A percentile compares a stretch with the other conserved stretches of the same genome.
Evolutionary conservation across 768 basidiomycete genomes (phyloP).

Genomic region (Austroboletus festivus): DNA sequence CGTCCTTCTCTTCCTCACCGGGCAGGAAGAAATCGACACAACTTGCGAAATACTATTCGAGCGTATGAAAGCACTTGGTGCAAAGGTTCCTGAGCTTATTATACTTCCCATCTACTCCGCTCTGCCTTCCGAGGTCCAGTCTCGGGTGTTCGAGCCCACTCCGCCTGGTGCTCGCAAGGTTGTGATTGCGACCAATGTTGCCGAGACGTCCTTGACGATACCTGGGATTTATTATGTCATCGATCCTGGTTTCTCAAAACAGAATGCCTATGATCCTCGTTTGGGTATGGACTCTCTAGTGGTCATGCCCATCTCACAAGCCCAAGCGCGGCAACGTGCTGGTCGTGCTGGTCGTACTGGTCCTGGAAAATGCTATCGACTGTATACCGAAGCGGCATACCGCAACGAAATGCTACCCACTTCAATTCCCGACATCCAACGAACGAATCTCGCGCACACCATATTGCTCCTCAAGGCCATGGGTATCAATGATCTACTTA

Average conservation of each 20-base stretch:
- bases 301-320: slow-evolving; percentile 98
- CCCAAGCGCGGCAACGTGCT: slow-evolving; percentile 91
- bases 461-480: slow-evolving; percentile 97
- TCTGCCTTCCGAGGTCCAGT: slow-evolving; percentile 96
- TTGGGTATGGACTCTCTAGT: slow-evolving; percentile 98
- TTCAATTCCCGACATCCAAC: slow-evolving; percentile 96
- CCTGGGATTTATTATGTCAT: slow-evolving; percentile 99
- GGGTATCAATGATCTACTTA: slow-evolving; percentile 96
- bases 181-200: slow-evolving; percentile 99
- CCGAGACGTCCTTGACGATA: slow-evolving; percentile 97
- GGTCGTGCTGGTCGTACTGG: slow-evolving; percentile 98
- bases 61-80: slow-evolving; percentile 97
- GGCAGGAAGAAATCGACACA: slow-evolving; percentile 98
- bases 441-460: slow-evolving; percentile 87
- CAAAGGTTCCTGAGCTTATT: slow-evolving; percentile 96
- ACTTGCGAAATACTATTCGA: slow-evolving; percentile 96
- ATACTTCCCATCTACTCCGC: slow-evolving; percentile 98
- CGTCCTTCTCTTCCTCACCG: slow-evolving; percentile 93
- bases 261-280: slow-evolving; percentile 96
- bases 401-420: slow-evolving; percentile 98
- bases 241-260: slow-evolving; percentile 97
- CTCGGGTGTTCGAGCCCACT: slow-evolving; percentile 95
- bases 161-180: slow-evolving; percentile 98
- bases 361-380: slow-evolving; percentile 95
- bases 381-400: slow-evolving; percentile 97